These are phyloP conservation scores for Phytophthora foliorum DNA, from an alignment of 352 stramenopile genomes.

Conservation along the genomic window DNA sequence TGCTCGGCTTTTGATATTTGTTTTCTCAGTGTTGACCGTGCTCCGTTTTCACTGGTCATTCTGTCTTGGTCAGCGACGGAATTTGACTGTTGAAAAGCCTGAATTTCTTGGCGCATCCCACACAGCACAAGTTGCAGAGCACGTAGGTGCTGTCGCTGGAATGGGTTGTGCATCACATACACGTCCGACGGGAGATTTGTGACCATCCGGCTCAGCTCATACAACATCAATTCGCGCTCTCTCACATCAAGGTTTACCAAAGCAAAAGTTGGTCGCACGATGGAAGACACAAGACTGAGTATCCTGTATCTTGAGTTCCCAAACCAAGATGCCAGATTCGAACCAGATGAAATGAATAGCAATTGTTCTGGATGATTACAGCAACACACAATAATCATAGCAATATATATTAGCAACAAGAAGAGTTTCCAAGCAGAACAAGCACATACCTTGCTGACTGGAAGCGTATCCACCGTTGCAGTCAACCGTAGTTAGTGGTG, in stretches of 20 bases:
- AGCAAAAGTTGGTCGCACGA: constrained; percentile 52
- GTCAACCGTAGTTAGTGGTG: neutral
- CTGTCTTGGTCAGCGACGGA: neutral
- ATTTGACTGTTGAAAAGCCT: constrained; percentile 27
- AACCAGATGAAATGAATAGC: constrained; percentile 58
- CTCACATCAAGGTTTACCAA: constrained; percentile 34
- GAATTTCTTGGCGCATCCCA: constrained; percentile 45
- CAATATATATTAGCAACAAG: constrained; percentile 4
- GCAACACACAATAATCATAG: neutral
- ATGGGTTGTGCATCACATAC: constrained; percentile 53
- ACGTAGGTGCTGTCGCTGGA: constrained; percentile 40
- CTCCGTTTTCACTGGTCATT: neutral
- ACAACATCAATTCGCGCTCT: constrained; percentile 34
- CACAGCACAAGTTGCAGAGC: constrained; percentile 35
- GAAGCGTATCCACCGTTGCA: neutral
- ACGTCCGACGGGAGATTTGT: constrained; percentile 48
- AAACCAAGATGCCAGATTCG: constrained; percentile 41
- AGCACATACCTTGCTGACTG: constrained; percentile 25
- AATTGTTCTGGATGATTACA: constrained; percentile 34
- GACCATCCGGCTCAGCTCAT: constrained; percentile 43
- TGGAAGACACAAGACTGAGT: neutral
- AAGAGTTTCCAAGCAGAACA: neutral
- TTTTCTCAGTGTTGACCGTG: constrained; percentile 1
- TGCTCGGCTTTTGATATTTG: constrained; percentile 3
- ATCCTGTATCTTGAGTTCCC: constrained; percentile 1